Conservation (phyloP, 345 rosid species). For the Lepidium didymum region DNA sequence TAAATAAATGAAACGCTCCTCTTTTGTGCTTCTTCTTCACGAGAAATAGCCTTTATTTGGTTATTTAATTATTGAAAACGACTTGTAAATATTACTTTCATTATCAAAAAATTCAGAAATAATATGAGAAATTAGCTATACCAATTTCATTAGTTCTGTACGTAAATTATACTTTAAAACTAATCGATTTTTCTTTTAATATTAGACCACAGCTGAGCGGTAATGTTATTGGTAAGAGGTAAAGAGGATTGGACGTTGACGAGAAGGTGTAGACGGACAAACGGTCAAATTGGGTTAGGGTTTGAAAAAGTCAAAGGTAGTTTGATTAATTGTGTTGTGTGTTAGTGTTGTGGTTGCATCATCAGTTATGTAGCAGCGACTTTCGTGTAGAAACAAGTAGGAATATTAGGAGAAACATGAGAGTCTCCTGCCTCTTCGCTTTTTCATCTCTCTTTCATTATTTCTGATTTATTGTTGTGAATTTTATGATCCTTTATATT, state of each 20-base stretch:
- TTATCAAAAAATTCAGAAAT: background rate
- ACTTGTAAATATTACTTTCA: conserved; percentile 10
- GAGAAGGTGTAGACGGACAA: conserved; percentile 11
- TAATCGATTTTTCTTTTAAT: no score
- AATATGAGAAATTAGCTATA: background rate
- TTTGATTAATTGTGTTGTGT: background rate
- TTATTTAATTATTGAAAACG: conserved; percentile 8
- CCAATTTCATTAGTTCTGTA: background rate
- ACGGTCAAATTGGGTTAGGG: conserved; percentile 24
- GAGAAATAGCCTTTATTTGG: conserved; percentile 16
- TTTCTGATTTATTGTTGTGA: background rate
- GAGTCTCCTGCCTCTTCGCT: conserved; percentile 6
- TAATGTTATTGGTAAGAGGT: no score
- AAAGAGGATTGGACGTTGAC: conserved; percentile 2
- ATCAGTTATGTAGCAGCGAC: conserved; percentile 19
- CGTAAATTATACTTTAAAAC: background rate
- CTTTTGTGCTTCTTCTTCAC: no score
- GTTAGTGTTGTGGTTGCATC: conserved; percentile 14
- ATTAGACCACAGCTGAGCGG: no score
- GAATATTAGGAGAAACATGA: conserved; percentile 18
- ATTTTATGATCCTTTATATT: no score
- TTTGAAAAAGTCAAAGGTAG: conserved; percentile 22
- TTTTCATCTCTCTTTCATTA: background rate
- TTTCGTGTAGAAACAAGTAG: conserved; percentile 13
- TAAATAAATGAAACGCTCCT: no score